Percentiles rank a stretch among this genome's conserved stretches.
Conservation (phyloP, 2,329 filamentous ascomycete species). For the Beauveria pseudobassiana region DNA sequence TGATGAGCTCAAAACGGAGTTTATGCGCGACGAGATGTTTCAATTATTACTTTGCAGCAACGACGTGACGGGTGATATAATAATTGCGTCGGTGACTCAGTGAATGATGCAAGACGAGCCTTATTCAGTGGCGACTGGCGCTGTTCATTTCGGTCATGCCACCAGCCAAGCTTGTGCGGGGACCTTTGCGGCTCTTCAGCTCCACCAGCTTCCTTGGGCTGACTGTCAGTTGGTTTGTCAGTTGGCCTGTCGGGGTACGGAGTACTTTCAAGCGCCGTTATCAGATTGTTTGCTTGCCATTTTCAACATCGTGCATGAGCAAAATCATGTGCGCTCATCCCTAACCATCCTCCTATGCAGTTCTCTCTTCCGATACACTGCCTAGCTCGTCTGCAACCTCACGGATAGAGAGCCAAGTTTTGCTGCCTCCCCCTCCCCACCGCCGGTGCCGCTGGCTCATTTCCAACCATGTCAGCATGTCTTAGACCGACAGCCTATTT, state of each 20-base stretch:
- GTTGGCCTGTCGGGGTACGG: no score
- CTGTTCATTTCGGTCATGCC: not conserved
- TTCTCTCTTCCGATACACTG: not conserved
- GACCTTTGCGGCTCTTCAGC: not conserved
- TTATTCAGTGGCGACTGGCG: not conserved
- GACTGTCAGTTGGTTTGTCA: not conserved
- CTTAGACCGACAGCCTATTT: not conserved
- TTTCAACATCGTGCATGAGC: not conserved
- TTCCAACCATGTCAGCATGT: slow-evolving; percentile 2
- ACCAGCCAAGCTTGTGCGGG: slow-evolving; percentile 1
- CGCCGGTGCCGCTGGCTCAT: not conserved
- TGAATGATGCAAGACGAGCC: not conserved
- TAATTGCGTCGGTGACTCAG: not conserved
- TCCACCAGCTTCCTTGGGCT: not conserved
- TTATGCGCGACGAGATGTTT: not conserved
- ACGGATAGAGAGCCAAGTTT: no score
- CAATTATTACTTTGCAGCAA: not conserved
- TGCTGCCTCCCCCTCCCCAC: not conserved
- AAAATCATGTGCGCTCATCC: not conserved
- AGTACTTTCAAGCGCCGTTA: not conserved
- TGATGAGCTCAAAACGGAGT: not conserved
- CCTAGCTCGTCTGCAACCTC: no score
- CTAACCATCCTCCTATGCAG: not conserved
- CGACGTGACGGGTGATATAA: not conserved
- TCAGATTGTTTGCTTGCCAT: not conserved